A percentile compares a stretch with the other conserved stretches of the same genome.
Evolutionary conservation across 805 yeast genomes (phyloP).

Genomic region (Candida coquimbonensis): DNA sequence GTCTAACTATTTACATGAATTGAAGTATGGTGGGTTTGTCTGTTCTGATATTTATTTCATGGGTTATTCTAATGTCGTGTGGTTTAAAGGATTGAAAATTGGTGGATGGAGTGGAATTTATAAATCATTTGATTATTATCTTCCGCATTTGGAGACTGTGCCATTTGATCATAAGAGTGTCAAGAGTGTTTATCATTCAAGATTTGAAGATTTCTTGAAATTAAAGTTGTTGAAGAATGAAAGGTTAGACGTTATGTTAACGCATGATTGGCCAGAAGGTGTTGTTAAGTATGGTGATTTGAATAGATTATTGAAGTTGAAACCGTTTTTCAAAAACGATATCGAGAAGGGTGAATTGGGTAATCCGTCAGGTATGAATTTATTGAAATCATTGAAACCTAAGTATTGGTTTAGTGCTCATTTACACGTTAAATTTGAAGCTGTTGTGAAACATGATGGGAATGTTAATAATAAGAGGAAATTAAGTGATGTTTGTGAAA

Average conservation of each 20-base stretch:
- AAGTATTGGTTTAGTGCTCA: conserved; percentile 84
- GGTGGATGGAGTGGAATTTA: conserved; percentile 84
- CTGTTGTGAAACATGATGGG: conserved; percentile 37
- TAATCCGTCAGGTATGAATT: conserved; percentile 53
- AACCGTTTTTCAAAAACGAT: conserved; percentile 66
- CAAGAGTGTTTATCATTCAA: conserved; percentile 64
- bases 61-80: conserved; percentile 70
- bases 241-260: conserved; percentile 49
- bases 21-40: conserved; percentile 87
- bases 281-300: conserved; percentile 60
- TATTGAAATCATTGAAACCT: conserved; percentile 54
- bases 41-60: conserved; percentile 81
- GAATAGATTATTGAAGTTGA: conserved; percentile 40
- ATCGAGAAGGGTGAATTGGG: conserved; percentile 58
- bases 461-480: conserved; percentile 8
- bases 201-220: conserved; percentile 50
- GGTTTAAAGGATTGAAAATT: conserved; percentile 70
- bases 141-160: conserved; percentile 32
- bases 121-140: conserved; percentile 42
- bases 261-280: conserved; percentile 95
- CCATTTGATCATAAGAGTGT: conserved; percentile 44
- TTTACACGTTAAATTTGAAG: conserved; percentile 69
- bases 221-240: conserved; percentile 31
- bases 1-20: conserved; percentile 64
- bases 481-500: conserved; percentile 3